These are phyloP conservation scores for Alternaria viburni DNA, from an alignment of 2,329 filamentous ascomycete species.

Conservation along the genomic window DNA sequence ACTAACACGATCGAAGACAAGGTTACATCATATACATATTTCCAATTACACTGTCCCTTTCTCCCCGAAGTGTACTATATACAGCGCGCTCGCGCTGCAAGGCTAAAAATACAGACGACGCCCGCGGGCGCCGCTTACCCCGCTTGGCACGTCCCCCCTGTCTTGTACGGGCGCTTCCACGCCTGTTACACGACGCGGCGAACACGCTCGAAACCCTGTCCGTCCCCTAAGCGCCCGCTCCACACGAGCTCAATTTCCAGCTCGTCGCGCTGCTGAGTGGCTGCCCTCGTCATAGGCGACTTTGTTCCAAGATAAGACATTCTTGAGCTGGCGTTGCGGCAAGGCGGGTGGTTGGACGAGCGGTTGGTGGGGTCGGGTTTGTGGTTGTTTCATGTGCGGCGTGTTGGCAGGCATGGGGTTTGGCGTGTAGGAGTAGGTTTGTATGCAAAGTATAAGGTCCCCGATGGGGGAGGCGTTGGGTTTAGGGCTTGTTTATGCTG, in stretches of 20 bases:
- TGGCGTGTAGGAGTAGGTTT: constrained; percentile 2
- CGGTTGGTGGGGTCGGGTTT: constrained; percentile 2
- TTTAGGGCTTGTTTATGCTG: not conserved
- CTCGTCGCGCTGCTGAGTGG: constrained; percentile 2
- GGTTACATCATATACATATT: not conserved
- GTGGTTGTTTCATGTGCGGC: constrained; percentile 1
- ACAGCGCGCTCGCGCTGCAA: not conserved
- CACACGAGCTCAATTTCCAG: not conserved
- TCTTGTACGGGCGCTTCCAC: not conserved
- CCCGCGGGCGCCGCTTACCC: not conserved
- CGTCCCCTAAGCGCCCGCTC: constrained; percentile 3
- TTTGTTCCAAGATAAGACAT: constrained; percentile 1
- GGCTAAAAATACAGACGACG: not conserved
- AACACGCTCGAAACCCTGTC: constrained; percentile 1
- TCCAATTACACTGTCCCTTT: not conserved
- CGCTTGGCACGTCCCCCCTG: constrained; percentile 2
- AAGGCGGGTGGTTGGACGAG: not conserved
- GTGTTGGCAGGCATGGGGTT: not conserved
- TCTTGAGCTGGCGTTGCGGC: not conserved
- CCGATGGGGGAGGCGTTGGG: not conserved
- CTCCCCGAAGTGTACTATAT: not conserved
- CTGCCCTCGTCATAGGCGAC: not conserved
- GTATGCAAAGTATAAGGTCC: not conserved
- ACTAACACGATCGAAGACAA: not conserved
- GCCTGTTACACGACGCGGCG: not conserved